Evolutionary conservation across 2,329 filamentous ascomycete species (phyloP), one percentile per base, ranked within the genome.

Genomic region (Venturia asperata): DNA sequence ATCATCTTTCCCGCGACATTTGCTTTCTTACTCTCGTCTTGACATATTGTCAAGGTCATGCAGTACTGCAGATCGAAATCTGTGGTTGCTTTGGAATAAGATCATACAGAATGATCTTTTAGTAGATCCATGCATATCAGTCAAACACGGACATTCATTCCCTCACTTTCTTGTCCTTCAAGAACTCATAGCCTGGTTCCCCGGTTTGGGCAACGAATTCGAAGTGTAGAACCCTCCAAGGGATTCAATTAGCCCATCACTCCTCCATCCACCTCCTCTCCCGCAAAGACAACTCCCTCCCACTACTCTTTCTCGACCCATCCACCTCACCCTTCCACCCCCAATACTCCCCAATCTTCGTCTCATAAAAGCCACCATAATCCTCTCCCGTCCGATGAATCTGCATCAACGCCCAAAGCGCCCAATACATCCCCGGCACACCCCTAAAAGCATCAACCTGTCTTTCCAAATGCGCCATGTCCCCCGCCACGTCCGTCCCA

Each of bases 361-460:
- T 77, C 75, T 97, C 91, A 13, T 93, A 92, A 74, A 97, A 97
- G 10, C 84, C 85, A 55, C 91, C 90, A 74, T 97, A 97, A 77
- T 97, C 92, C 73, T 97, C 97, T 74, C 97, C 90, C 71, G 97
- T 97, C 69, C 93, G 85, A 11, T 91, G 96, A 69, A 97, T 97
- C 79, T 99, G 94, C 69, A 99, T 97, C 68, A 95, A 80, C 9
- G 92, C 89, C 94, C 94, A 97, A 66, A 97, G 91, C 27, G 93
- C 94, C 92, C 86, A 88, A 73, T 86, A 88, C 73, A 97, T 90
- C 6, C 94, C 94, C 0, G 94, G 94, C 17, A 97, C 84, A 55
- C 92, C 94, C 58, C 94, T 85, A 78, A 90, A 97, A 30, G 84
- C 76, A 75, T 97, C 92, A 3, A 97, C 90, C 74, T 97, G 92